These are phyloP conservation scores for Neopestalotiopsis clavispora DNA, from an alignment of 2,329 filamentous ascomycete species.

Conservation along the genomic window DNA sequence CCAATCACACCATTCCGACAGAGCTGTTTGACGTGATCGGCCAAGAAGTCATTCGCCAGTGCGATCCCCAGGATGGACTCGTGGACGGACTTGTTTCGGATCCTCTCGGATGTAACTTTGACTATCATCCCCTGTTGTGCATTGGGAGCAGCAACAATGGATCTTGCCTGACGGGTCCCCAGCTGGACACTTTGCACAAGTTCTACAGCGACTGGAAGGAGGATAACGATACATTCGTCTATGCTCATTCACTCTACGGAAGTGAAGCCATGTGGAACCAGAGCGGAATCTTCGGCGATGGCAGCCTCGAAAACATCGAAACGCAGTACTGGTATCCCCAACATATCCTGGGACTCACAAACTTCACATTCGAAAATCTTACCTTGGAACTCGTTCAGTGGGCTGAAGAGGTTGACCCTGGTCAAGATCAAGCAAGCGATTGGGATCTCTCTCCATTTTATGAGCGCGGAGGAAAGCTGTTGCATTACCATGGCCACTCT, in stretches of 20 bases:
- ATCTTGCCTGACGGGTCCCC: conserved; percentile 25
- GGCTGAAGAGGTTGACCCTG: conserved; percentile 19
- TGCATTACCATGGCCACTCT: conserved; percentile 25
- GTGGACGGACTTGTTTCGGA: conserved; percentile 47
- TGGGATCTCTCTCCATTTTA: conserved; percentile 22
- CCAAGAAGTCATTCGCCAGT: conserved; percentile 44
- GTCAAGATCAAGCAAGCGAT: conserved; percentile 23
- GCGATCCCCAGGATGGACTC: conserved; percentile 46
- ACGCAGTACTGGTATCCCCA: not conserved
- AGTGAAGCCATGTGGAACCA: not conserved
- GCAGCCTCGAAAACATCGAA: not conserved
- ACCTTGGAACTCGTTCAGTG: not conserved
- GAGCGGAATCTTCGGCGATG: not conserved
- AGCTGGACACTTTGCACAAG: conserved; percentile 16
- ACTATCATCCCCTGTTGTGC: conserved; percentile 22
- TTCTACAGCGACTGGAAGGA: conserved; percentile 23
- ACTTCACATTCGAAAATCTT: not conserved
- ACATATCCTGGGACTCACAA: not conserved
- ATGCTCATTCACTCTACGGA: not conserved
- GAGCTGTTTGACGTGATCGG: conserved; percentile 42
- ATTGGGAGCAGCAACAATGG: conserved; percentile 24
- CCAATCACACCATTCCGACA: conserved; percentile 45
- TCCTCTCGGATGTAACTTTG: conserved; percentile 41
- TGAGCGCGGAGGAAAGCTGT: conserved; percentile 21
- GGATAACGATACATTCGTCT: not conserved